Evolutionary conservation across 805 yeast species (phyloP).

Genomic region (Jamesozyma piceae): DNA sequence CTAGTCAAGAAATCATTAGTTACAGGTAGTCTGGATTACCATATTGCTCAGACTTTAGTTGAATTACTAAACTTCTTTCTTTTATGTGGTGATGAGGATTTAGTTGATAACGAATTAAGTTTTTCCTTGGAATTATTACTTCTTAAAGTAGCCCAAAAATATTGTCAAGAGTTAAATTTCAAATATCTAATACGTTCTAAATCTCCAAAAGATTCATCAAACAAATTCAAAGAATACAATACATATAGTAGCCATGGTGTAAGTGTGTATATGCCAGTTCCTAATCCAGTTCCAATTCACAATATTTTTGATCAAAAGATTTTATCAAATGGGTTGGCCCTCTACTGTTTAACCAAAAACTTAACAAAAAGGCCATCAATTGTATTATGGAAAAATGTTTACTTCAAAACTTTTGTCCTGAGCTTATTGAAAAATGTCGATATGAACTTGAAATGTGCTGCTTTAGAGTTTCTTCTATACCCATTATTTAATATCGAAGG

Average conservation of each 20-base stretch:
- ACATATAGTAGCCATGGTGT: conserved; percentile 13
- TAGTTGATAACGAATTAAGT: conserved; percentile 1
- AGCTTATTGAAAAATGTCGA: conserved; percentile 20
- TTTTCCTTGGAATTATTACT: conserved; percentile 9
- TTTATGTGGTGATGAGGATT: conserved; percentile 2
- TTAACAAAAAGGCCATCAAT: not conserved
- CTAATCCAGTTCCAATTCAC: conserved; percentile 16
- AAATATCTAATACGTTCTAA: conserved; percentile 14
- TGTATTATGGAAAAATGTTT: conserved; percentile 10
- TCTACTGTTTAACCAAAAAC: conserved; percentile 6
- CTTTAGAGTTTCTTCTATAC: conserved; percentile 13
- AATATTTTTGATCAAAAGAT: conserved; percentile 15
- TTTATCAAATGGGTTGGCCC: conserved; percentile 12
- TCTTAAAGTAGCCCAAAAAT: conserved; percentile 10
- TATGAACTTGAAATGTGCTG: conserved; percentile 16
- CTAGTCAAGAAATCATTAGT: conserved; percentile 1
- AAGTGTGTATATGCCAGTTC: conserved; percentile 9
- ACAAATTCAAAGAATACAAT: conserved; percentile 9
- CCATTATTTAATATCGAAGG: conserved; percentile 12
- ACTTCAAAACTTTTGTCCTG: conserved; percentile 14
- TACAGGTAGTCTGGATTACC: not conserved
- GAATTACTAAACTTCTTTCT: conserved; percentile 13
- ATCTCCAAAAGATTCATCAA: conserved; percentile 2
- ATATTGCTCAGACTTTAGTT: conserved; percentile 5
- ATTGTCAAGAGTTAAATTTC: conserved; percentile 13